Evolutionary conservation across 495 filamentous ascomycete genomes (phyloP), one percentile per base, ranked within the genome.

Genomic region (Staphylotrichum longicolle): DNA sequence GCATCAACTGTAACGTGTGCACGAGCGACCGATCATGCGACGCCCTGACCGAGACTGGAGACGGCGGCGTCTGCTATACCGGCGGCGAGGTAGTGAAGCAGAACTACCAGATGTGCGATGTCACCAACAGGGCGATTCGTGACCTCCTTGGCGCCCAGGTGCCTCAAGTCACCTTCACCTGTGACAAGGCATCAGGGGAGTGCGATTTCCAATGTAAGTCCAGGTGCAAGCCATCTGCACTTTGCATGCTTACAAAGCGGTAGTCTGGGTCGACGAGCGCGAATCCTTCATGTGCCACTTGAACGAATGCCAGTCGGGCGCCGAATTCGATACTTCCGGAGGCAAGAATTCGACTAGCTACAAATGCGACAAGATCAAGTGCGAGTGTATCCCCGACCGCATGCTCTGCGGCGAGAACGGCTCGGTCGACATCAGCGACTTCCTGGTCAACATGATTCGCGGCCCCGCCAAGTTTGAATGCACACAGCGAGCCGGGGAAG

Each of bases 1-100:
- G 94, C 63, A 93, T 98, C 75, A 98, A 98, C 80, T 98, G 94
- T 82, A 98, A 98, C 71, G 91, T 98, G 58, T 98, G 94, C 76
- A 83, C 87, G 49, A 83, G 85, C 14, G 80, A 98, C 70, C 76
- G 87, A 59, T 91, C 89, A 11, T 98, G 94, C 70, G 80, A 91
- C 73, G 83, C 88, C 7, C 75, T 98, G 74, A 94, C 93, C 84
- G 90, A 91, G 3, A 80, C 83, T 4, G 83, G 83, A 1, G 79
- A 88, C 45, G 91, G 85, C 46, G 93, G 91, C 35, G 90, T 95
- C 30, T 98, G 94, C 78, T 96, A 96, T 67, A 89, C 88, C 64
- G 86, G 93, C 64, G 93, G 92, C 44, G 83, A 96, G 62, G 88
- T 94, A 5, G 86, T 96, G 35, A 90, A 96, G 66, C 85, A 96